Evolutionary conservation across 768 basidiomycete species (phyloP), one percentile per base, ranked within the genome.

Genomic region (Russula griseocarnosa): DNA sequence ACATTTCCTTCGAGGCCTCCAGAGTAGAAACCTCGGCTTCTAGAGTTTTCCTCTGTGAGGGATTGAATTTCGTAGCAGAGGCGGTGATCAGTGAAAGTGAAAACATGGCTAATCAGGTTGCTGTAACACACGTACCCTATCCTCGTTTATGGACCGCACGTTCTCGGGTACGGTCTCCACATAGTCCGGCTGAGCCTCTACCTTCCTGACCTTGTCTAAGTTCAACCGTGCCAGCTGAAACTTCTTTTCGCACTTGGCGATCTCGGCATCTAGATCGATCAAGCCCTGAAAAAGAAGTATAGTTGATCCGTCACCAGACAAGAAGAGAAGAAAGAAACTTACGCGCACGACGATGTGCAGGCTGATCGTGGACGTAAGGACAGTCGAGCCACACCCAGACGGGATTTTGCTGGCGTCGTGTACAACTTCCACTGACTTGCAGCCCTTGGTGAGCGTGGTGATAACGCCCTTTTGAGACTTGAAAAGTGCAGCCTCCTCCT

Each of bases 231-330:
- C 86, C 11, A 94, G 76, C 44, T 87, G 83, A 3, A 91, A 81
- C 76, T 95, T 97, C 83, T 97, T 98, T 71, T 92, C 85, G 65
- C 88, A 86, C 75, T 95, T 98, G 46, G 82, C 78, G 51, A 97
- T 89, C 75, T 98, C 96, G 2, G 83, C 84, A 52, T 92, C 87
- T 7, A 96, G 77, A 75, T 98, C 89, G 20, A 99, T 87, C 47
- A 95, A 85, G 28, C 95, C 94, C 94, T 97, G 69, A 18, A 47
- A 22, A 22, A 46, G 10, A n/a, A 11, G 46, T 11, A 22, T 44
- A 22, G 10, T 47, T 28, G 22, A 10, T 51, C 22, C 50, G 16
- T 34, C 13, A 32, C 22, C 9, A 28, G 22, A 53, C 32, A 51
- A 14, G 34, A 36, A 56, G 9, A 47, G 24, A 32, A 38, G 32